phyloP scores from a whole-genome alignment of 768 basidiomycete species.

The Porpolomopsis calyptriformis region DNA sequence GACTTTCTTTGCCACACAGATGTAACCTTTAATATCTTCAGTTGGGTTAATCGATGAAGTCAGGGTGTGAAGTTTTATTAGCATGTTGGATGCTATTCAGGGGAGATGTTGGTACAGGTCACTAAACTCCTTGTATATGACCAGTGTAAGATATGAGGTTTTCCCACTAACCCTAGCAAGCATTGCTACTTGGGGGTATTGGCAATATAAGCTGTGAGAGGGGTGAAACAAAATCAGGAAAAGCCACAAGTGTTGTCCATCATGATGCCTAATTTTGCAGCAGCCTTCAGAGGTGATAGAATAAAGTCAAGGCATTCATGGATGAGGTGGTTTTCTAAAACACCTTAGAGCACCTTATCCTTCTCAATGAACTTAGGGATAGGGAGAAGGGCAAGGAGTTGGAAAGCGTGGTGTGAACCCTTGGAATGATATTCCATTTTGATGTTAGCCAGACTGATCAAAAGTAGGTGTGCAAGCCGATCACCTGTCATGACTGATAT shows the following conservation, averaged over 20 bases:
- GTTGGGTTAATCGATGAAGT: constrained; percentile 11
- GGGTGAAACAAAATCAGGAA: constrained; percentile 18
- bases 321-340: constrained; percentile 19
- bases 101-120: constrained; percentile 19
- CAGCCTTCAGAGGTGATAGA: constrained; percentile 19
- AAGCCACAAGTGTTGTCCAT: constrained; percentile 21
- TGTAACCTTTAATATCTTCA: constrained; percentile 13
- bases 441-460: constrained; percentile 25
- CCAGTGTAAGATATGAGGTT: constrained; percentile 23
- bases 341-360: constrained; percentile 14
- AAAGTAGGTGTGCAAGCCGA: constrained; percentile 21
- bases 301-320: constrained; percentile 23
- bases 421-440: constrained; percentile 20
- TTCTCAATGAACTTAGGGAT: constrained; percentile 21
- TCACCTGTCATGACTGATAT: constrained; percentile 22
- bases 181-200: constrained; percentile 23
- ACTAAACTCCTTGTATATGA: constrained; percentile 21
- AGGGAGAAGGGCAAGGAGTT: constrained; percentile 21
- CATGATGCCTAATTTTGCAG: constrained; percentile 18
- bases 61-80: constrained; percentile 12
- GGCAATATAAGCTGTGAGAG: constrained; percentile 22
- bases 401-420: constrained; percentile 20
- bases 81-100: constrained; percentile 15
- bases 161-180: constrained; percentile 21
- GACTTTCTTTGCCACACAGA: constrained; percentile 1